Evolutionary conservation across 768 basidiomycete genomes (phyloP).

Genomic region (Suillus brevipes): DNA sequence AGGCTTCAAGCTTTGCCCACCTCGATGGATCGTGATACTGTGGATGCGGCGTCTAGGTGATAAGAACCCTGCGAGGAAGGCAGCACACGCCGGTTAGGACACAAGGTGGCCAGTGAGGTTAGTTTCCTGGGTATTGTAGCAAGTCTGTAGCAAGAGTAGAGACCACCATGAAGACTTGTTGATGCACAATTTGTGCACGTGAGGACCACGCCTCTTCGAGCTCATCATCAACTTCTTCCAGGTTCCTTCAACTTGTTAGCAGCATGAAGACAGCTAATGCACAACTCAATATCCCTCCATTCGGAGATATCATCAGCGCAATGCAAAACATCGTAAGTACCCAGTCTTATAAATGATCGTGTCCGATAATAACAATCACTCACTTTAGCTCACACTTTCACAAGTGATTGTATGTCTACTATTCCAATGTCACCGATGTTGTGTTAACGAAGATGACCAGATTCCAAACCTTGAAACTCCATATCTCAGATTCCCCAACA

Average conservation of each 20-base stretch:
- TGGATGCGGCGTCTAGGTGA: too few species aligned
- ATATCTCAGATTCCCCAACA: background rate
- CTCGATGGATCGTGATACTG: too few species aligned
- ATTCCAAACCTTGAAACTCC: background rate
- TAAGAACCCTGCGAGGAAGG: too few species aligned
- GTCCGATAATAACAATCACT: background rate
- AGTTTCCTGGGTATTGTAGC: too few species aligned
- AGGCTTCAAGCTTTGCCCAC: too few species aligned
- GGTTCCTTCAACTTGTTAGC: background rate
- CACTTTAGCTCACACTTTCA: background rate
- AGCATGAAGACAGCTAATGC: background rate
- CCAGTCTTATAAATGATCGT: background rate
- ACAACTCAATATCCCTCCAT: background rate
- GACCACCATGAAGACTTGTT: too few species aligned
- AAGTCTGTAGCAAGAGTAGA: too few species aligned
- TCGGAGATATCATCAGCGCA: background rate
- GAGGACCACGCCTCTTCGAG: too few species aligned
- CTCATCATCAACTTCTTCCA: too few species aligned
- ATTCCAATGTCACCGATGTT: background rate
- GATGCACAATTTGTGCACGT: too few species aligned
- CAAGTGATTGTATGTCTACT: background rate
- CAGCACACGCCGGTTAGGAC: too few species aligned
- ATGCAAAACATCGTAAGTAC: background rate
- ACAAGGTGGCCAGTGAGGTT: too few species aligned
- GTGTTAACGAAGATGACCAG: background rate